Evolutionary conservation across 768 basidiomycete genomes (phyloP), one percentile per base, ranked within the genome.

Genomic region (Suillus subaureus): DNA sequence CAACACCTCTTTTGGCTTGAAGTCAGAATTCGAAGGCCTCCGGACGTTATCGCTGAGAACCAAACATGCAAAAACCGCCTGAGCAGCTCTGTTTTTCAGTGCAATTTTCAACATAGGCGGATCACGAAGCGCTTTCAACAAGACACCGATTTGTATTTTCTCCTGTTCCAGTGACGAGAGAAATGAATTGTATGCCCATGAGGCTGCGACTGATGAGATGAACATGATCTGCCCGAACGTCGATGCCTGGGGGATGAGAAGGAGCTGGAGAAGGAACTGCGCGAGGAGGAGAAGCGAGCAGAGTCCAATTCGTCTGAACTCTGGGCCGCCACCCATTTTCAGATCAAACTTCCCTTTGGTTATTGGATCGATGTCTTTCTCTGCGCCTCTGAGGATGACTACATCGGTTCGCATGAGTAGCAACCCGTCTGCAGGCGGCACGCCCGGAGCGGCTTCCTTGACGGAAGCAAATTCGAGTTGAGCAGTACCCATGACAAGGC

Each of bases 141-240:
- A 61, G 28, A 75, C 56, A 1, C 67, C 45, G 12, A 58, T 67
- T 47, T 75, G 74, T 21, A 77, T 72, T n/a, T 64, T 75, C 55
- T 74, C 72, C 56, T 72, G 73, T 61, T 84, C 81, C 73, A 84
- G 67, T 1, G 74, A 75, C 15, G 78, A 74, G 31, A 79, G 70
- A 49, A 72, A 79, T 1, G 75, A 72, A 45, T 80, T 79, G 56
- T 80, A 78, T 3, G 31, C 66, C 78, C 78, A 79, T 0, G 78
- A 80, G 8, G 76, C 72, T 11, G 66, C 73, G 11, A 79, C 70
- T 0, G 78, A 68, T 1, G 61, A 39, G 40, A 79, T 61, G 63
- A 79, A 80, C 75, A 79, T 65, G 63, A 77, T 67, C 63, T 79
- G 78, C 13, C 79, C 78, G 11, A 79, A 78, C 35, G 78, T 71